Evolutionary conservation across 176 grass and related monocot species (phyloP).

Genomic region (Carex cristatella): DNA sequence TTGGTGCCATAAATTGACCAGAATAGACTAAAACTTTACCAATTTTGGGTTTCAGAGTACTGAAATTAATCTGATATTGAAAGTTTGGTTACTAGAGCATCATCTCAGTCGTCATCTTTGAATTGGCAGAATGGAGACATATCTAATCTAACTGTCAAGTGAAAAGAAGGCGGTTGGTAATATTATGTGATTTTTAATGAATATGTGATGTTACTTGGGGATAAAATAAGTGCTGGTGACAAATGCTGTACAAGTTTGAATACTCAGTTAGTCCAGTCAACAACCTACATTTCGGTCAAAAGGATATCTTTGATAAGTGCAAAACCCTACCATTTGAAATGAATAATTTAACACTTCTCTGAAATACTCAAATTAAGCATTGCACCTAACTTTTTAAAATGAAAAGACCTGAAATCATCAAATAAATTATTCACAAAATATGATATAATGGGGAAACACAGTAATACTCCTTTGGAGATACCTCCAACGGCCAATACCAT

Average conservation of each 20-base stretch:
- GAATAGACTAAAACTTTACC: neutral
- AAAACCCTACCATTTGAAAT: neutral
- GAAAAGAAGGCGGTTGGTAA: neutral
- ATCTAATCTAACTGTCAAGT: neutral
- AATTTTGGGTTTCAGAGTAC: neutral
- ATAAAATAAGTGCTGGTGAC: neutral
- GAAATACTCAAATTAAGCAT: neutral
- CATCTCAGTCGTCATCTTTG: neutral
- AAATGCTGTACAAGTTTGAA: slow-evolving; percentile 6
- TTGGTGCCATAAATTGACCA: neutral
- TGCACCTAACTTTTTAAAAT: neutral
- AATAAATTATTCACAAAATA: neutral
- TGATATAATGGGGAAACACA: neutral
- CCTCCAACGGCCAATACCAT: neutral
- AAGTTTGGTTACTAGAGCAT: neutral
- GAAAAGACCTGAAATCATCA: neutral
- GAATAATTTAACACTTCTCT: neutral
- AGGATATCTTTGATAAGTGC: neutral
- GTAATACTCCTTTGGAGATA: neutral
- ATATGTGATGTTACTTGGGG: neutral
- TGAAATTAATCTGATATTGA: neutral
- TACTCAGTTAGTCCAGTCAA: neutral
- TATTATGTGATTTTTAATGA: neutral
- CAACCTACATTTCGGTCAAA: neutral
- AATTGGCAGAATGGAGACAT: neutral